Conservation (phyloP, 306 rosid species). For the Heteromeles arbutifolia region DNA sequence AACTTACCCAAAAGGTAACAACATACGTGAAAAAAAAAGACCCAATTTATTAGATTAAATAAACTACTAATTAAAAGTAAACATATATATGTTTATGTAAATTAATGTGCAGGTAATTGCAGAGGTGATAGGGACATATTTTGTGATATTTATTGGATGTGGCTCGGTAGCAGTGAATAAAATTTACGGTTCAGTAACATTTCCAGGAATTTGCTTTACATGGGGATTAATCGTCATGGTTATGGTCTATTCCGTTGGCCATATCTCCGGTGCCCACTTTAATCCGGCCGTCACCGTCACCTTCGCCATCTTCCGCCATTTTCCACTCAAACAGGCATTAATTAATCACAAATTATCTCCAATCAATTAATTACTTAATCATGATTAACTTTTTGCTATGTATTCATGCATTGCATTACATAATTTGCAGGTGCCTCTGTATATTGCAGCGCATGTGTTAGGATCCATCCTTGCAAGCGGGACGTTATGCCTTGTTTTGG, state of each 20-base stretch:
- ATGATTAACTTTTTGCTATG: neutral
- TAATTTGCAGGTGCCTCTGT: slow-evolving; percentile 48
- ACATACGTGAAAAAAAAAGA: too few relatives aligned
- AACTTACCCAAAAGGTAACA: slow-evolving; percentile 41
- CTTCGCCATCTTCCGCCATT: slow-evolving; percentile 39
- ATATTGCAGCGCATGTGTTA: slow-evolving; percentile 35
- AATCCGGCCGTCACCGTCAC: slow-evolving; percentile 52
- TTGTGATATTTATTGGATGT: slow-evolving; percentile 58
- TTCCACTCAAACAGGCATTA: slow-evolving; percentile 41
- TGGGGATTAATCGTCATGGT: slow-evolving; percentile 51
- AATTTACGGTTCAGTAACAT: slow-evolving; percentile 25
- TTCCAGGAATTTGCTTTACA: slow-evolving; percentile 45
- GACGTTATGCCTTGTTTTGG: slow-evolving; percentile 35
- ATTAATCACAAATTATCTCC: too few relatives aligned
- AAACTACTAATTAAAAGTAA: too few relatives aligned
- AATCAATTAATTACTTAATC: too few relatives aligned
- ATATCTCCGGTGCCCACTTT: slow-evolving; percentile 66
- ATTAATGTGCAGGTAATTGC: slow-evolving; percentile 46
- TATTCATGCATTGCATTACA: neutral
- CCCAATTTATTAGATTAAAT: too few relatives aligned
- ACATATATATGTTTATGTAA: too few relatives aligned
- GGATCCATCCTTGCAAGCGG: slow-evolving; percentile 65
- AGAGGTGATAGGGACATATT: slow-evolving; percentile 55
- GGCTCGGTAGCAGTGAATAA: slow-evolving; percentile 39
- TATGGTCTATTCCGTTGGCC: slow-evolving; percentile 53